Evolutionary conservation across 495 filamentous ascomycete species (phyloP), one percentile per base, ranked within the genome.

Genomic region (Penicillium riverlandense): DNA sequence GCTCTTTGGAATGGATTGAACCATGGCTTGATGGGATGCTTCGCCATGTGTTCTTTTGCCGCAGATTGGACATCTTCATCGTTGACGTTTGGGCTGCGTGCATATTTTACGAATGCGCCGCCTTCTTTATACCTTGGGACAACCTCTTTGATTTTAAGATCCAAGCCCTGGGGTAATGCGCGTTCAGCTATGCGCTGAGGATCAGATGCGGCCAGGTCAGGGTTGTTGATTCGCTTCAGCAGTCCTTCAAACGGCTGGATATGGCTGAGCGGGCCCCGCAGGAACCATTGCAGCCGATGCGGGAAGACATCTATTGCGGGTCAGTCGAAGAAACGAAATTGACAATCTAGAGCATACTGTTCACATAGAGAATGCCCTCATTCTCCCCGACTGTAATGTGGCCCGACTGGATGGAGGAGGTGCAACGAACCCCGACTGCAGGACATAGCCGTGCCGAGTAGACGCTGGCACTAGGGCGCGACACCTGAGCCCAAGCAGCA

Each of bases 101-200:
- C 72, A 63, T 94, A 92, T 59, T 95, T 96, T 53, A 96, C 80
- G 63, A 92, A 97, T 7, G 88, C 88, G 8, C 94, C 92, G 15
- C 91, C 94, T 59, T 98, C 92, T 52, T 91, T 90, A 28, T 90
- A 69, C 13, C 88, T 77, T 2, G 90, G 86, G 36, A 95, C 53
- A 31, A 95, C 80, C 47, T 94, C 79, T 34, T 79, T 85, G 48
- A 96, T 77, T 34, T 82, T 74, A 22, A 92, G 65, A n/a, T 79
- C 67, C 10, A 83, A 50, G 0, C 58, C 55, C 5, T 62, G 48
- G 0, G 86, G 83, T 8, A 90, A 67, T 8, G 78, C 84, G 13
- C 72, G 69, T 31, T 77, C 74, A 12, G 85, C 74, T 28, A 90
- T 70, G 14, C 67, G 72, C 13, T 73, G 55, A 10, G 88, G 87